Evolutionary conservation across 2,329 filamentous ascomycete genomes (phyloP), one percentile per base, ranked within the genome.

Genomic region (Talaromyces funiculosus): DNA sequence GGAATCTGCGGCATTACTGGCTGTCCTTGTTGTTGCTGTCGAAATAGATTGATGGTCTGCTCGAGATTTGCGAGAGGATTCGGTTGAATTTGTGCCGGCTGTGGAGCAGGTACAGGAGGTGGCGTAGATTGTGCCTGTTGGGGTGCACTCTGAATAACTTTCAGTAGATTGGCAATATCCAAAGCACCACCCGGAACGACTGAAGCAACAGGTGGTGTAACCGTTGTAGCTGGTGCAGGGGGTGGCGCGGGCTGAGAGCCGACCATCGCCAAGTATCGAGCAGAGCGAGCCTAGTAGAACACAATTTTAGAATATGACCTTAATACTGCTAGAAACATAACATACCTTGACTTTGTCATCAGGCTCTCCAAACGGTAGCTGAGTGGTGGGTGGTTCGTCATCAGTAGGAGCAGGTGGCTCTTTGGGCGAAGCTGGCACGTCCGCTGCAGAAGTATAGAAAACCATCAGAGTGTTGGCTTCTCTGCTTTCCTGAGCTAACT

Each of bases 401-500:
- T 70, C 69, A 38, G 70, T 70, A 12, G 71, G 66, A 20, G 71
- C 66, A 26, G 76, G 73, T 14, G 78, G 78, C 57, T 81, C 79
- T 62, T 78, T 80, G 6, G 79, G 78, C 3, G 78, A 75, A 4
- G 73, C 64, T 5, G 79, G 79, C 51, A 80, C 71, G 63, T 81
- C 79, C 4, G 73, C 72, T 51, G 72, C 70, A 29, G 74, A 77
- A 1, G 77, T 73, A 64, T 81, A 79, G 62, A 80, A 75, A 1
- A 77, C 77, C 75, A 80, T 80, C 38, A 81, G 71, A 3, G 78
- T 79, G 22, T 70, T 79, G 47, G 73, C 68, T 66, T 81, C 79
- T 33, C 78, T 73, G 54, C 77, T 74, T 22, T 80, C 74, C 63
- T 81, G 79, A 1, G 74, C 75, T 29, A 71, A 66, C 56, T 72